A percentile compares a stretch with the other conserved stretches of the same genome.
phyloP scores from a whole-genome alignment of 306 rosid genomes.

The Vachellia collinsii region DNA sequence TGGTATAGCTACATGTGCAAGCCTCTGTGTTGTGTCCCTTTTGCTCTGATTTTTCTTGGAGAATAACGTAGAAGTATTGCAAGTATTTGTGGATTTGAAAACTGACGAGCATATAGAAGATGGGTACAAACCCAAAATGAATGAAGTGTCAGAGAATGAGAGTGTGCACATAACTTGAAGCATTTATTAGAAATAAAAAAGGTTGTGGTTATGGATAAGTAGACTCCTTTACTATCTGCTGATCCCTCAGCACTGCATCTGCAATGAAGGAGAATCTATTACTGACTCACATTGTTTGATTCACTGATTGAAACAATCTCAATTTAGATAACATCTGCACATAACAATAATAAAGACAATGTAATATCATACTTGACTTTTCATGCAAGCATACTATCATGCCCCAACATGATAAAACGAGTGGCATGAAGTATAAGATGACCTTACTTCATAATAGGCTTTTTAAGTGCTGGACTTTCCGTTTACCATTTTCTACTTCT shows the following conservation, averaged over 20 bases:
- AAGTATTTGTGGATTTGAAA: conserved; percentile 8
- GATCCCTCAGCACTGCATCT: not conserved
- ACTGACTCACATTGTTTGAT: not conserved
- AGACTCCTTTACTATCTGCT: not conserved
- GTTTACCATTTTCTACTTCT: too few species aligned
- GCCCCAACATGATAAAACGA: too few species aligned
- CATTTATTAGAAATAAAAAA: not conserved
- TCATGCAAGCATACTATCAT: too few species aligned
- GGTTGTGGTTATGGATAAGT: not conserved
- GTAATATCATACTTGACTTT: too few species aligned
- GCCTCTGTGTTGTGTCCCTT: conserved; percentile 1
- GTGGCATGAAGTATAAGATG: too few species aligned
- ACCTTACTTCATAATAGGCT: too few species aligned
- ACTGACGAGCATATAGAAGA: conserved; percentile 37
- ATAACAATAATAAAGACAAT: too few species aligned
- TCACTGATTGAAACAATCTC: too few species aligned
- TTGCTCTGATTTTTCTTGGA: conserved; percentile 22
- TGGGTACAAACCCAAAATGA: conserved; percentile 30
- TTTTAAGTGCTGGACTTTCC: too few species aligned
- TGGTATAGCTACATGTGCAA: conserved; percentile 26
- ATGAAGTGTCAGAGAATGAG: conserved; percentile 37
- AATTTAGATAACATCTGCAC: too few species aligned
- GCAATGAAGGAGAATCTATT: not conserved
- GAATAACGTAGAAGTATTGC: conserved; percentile 14
- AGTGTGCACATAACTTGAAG: conserved; percentile 39